These are phyloP conservation scores for Dryadomyces sulphureus DNA, from an alignment of 2,329 filamentous ascomycete genomes.

Conservation along the genomic window DNA sequence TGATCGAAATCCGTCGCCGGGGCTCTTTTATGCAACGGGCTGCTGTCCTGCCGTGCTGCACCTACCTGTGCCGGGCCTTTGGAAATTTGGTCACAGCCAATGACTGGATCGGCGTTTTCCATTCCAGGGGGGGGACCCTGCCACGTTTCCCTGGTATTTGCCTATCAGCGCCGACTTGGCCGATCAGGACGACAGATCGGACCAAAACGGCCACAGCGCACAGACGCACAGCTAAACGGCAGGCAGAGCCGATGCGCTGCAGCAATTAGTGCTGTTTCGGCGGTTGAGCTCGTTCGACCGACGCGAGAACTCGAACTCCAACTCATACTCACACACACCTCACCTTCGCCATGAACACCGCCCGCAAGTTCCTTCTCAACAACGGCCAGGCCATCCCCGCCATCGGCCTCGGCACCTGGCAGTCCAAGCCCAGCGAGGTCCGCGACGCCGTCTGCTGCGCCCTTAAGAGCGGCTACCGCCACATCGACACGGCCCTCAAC, in stretches of 20 bases:
- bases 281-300: no score
- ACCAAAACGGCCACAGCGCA: no score
- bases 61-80: neutral
- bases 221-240: no score
- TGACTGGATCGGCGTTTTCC: neutral
- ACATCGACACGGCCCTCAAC: constrained; percentile 9
- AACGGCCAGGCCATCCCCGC: neutral
- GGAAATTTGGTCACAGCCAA: no score
- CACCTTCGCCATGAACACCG: neutral
- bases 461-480: constrained; percentile 7
- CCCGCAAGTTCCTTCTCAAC: neutral
- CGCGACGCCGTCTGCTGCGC: constrained; percentile 5
- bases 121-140: no score
- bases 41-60: neutral
- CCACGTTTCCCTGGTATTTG: no score
- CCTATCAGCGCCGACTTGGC: no score
- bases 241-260: no score
- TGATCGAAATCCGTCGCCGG: no score
- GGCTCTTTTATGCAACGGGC: neutral
- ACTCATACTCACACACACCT: neutral
- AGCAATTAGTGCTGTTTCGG: no score
- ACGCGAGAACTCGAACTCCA: no score
- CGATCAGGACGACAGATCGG: no score
- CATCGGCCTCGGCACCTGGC: constrained; percentile 6
- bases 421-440: constrained; percentile 4